Base-by-base conservation (phyloP, 2,329 filamentous ascomycete genomes). In the Ceratocystis ficicola region DNA sequence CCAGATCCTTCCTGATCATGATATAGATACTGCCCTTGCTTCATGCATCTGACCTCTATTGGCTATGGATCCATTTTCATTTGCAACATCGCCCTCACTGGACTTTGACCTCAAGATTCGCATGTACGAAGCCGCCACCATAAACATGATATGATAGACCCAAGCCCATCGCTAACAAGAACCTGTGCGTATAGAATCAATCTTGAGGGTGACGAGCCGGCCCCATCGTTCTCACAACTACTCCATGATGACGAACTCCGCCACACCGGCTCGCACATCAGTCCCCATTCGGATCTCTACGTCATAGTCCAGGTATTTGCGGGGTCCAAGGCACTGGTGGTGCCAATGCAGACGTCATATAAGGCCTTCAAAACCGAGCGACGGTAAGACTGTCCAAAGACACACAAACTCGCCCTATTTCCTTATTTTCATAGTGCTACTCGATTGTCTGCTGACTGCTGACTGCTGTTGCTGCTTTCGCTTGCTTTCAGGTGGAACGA, bases 301-400 rank as follows among this genome's bases (percentile, higher is more conserved):
- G 86, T 95, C 62, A 96, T 92, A 0, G 88, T 87, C 7, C 94
- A 97, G 75, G 83, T 97, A 72, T 99, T 93, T 88, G 90, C 92
- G 12, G 91, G 95, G 72, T 96, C 92, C 32, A 99, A 99, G 74
- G 91, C 93, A 44, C 78, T 99, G 70, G 95, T 92, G 0, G 89
- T 97, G 0, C 89, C 91, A 0, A 83, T 95, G 10, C 93, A 97
- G 75, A 99, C 94, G 2, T 83, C 90, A 28, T 97, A 97, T 77
- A 96, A 91, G 73, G 79, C 90, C 6, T 97, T 99, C 74, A 90
- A 91, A 73, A 83, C 82, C 44, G 85, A 87, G 72, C 78, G 86
- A 76, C 83, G 79, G 80, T 86, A 70, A 64, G 48, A 15, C 22
- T 5, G 20, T 8, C 48, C 22, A 25, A 28, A 5, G 48, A 25